A percentile compares a stretch with the other conserved stretches of the same genome.
Conservation (phyloP, 2,329 filamentous ascomycete species). For the Colletotrichum agaves region DNA sequence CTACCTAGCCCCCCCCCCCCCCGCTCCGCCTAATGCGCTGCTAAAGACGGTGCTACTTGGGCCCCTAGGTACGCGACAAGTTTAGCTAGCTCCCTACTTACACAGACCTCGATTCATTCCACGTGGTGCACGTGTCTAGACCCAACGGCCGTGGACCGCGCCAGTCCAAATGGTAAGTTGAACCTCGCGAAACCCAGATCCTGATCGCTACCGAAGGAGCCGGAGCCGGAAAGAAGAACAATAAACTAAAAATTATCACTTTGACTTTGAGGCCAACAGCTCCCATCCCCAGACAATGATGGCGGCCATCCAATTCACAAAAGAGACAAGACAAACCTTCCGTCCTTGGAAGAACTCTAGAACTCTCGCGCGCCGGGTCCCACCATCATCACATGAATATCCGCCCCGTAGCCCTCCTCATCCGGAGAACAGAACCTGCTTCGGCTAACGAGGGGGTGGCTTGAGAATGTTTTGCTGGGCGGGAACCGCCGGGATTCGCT, state of each 20-base stretch:
- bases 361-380: slow-evolving; percentile 21
- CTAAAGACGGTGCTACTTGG: background rate
- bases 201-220: background rate
- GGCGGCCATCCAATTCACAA: background rate
- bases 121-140: background rate
- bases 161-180: background rate
- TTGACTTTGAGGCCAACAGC: slow-evolving; percentile 8
- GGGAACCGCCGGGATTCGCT: slow-evolving; percentile 10
- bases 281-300: slow-evolving; percentile 2
- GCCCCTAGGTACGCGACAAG: background rate
- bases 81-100: background rate
- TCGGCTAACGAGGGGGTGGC: background rate
- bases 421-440: background rate
- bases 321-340: slow-evolving; percentile 4
- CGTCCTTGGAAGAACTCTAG: slow-evolving; percentile 9
- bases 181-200: background rate
- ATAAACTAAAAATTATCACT: no score
- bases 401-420: slow-evolving; percentile 14
- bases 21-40: background rate
- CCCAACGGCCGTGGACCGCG: background rate
- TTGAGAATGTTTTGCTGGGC: background rate
- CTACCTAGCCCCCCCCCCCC: no score
- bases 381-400: background rate
- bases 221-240: background rate
- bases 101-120: background rate